Base-by-base conservation (phyloP, 495 filamentous ascomycete genomes). In the Penicillium dipodomyicola region DNA sequence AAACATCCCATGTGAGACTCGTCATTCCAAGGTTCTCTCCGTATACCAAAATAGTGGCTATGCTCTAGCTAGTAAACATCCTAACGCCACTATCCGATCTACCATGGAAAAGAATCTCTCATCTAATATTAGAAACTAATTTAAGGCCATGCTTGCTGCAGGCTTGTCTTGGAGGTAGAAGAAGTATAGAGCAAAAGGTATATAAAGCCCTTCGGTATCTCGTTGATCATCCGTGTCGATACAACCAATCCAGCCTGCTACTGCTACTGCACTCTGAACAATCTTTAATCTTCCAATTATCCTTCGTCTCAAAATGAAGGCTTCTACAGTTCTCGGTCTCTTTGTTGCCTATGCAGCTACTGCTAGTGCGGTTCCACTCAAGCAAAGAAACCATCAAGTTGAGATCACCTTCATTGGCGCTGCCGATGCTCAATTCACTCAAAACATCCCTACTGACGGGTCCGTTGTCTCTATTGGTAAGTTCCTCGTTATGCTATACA, bases 371-470 rank as follows among this genome's bases (percentile, higher is more conserved):
- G 27, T 45, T 11, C 55, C 58, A 23, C 5, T 59, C 17, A 52
- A 52, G 22, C 51, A 39, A 30, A 42, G 59, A 30, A n/a, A 57
- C 1, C 25, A 59, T 9, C 19, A 33, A 15, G 61, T 55, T 19
- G 51, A 60, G 2, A 66, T 71, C 46, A 68, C 61, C 17, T 70
- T 70, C 44, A 48, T 63, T 39, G 65, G 63, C 17, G 67, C 65
- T 7, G 65, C 65, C 12, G 52, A 61, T 45, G 63, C 65, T 0
- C 62, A 65, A 23, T 70, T 70, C 47, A 52, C 59, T 30, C 63
- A 65, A 22, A 57, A 40, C 53, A 66, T 70, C 51, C 56, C 63
- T n/a, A 64, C 49, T 9, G 63, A 71, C 48, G 61, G 63, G 4
- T 59, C 63, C 41, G 23, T 14, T 22, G 53, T 57, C 29, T 25